A percentile compares a stretch with the other conserved stretches of the same genome.
phyloP scores from a whole-genome alignment of 495 filamentous ascomycete species.

The Lasiosphaeria hispida region DNA sequence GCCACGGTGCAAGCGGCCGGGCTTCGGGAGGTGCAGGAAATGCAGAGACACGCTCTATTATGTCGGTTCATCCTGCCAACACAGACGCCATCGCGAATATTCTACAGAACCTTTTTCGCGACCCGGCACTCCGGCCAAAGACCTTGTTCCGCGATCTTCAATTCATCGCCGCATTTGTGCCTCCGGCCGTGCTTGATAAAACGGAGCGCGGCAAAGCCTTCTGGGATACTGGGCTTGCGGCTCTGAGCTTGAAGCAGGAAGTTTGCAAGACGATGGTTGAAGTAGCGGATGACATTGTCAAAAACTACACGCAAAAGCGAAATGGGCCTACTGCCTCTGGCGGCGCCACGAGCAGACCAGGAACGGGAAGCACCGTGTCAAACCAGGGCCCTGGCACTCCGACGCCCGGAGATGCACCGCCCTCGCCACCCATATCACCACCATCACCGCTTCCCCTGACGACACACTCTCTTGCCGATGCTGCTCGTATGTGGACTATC shows the following conservation, averaged over 20 bases:
- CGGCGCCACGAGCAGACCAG: constrained; percentile 18
- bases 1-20: constrained; percentile 29
- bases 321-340: constrained; percentile 25
- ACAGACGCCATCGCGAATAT: constrained; percentile 78
- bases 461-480: constrained; percentile 72
- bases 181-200: constrained; percentile 74
- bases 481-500: constrained; percentile 89
- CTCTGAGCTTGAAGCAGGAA: constrained; percentile 84
- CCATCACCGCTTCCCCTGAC: constrained; percentile 44
- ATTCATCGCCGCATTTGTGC: constrained; percentile 90
- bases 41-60: constrained; percentile 42
- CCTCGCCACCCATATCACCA: constrained; percentile 23
- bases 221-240: constrained; percentile 88
- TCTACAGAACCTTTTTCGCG: constrained; percentile 74
- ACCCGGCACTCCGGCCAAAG: constrained; percentile 74
- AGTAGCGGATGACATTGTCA: constrained; percentile 73
- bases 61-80: constrained; percentile 46
- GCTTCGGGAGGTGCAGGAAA: constrained; percentile 28
- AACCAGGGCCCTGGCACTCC: constrained; percentile 16
- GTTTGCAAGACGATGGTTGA: constrained; percentile 87
- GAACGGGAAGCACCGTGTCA: constrained; percentile 26
- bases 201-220: constrained; percentile 89
- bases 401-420: constrained; percentile 15
- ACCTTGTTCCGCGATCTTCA: constrained; percentile 94
- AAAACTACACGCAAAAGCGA: constrained; percentile 49